Conservation (phyloP, 768 basidiomycete genomes). For the Kwoniella dendrophila region DNA sequence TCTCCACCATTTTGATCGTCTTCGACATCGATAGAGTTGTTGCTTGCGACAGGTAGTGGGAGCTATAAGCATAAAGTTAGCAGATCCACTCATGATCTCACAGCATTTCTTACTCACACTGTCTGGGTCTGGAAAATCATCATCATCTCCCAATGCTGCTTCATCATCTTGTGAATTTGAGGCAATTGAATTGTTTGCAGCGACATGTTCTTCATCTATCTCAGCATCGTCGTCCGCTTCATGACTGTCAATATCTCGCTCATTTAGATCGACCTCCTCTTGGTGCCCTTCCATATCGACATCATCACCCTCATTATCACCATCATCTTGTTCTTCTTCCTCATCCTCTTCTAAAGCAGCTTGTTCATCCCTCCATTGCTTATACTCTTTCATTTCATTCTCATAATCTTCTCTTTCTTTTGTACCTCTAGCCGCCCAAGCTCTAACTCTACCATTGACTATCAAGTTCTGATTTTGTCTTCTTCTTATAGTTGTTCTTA, state of each 20-base stretch:
- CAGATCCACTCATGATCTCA: neutral
- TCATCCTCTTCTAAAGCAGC: slow-evolving; percentile 7
- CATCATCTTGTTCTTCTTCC: slow-evolving; percentile 4
- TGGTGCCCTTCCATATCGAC: slow-evolving; percentile 1
- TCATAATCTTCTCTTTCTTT: slow-evolving; percentile 14
- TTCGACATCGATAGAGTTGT: too few species aligned
- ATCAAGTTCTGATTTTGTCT: slow-evolving; percentile 21
- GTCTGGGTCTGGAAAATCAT: neutral
- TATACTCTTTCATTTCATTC: slow-evolving; percentile 23
- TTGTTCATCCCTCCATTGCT: neutral
- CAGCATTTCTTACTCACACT: neutral
- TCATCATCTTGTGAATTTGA: neutral
- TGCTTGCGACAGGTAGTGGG: too few species aligned
- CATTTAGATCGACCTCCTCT: slow-evolving; percentile 5
- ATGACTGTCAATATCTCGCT: slow-evolving; percentile 3
- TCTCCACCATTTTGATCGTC: too few species aligned
- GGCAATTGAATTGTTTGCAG: neutral
- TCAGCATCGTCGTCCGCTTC: neutral
- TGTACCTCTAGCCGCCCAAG: slow-evolving; percentile 24
- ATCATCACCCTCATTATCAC: neutral
- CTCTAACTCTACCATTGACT: slow-evolving; percentile 38
- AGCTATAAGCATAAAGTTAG: neutral
- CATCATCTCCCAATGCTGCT: neutral
- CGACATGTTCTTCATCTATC: neutral
- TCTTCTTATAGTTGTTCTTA: slow-evolving; percentile 33